Conservation (phyloP, 352 stramenopile genomes). For the Pythium dissotocum region DNA sequence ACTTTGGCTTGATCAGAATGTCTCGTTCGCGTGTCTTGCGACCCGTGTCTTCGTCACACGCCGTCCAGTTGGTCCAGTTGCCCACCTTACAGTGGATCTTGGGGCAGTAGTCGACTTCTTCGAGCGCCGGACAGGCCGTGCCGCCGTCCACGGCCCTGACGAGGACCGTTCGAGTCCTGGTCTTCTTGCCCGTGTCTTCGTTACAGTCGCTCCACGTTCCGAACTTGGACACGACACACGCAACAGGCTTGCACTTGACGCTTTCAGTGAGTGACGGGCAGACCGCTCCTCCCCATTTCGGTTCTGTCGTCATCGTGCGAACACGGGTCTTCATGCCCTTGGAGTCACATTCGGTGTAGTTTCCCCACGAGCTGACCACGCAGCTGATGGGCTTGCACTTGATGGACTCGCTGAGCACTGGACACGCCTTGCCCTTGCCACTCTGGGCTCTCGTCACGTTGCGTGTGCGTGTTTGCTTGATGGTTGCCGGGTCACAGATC, state of each 20-base stretch:
- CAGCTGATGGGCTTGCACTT: conserved; percentile 56
- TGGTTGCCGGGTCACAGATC: conserved; percentile 27
- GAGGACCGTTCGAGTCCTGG: conserved; percentile 40
- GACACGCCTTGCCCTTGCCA: not conserved
- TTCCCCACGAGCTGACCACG: conserved; percentile 50
- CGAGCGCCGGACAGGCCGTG: conserved; percentile 38
- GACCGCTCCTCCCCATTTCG: conserved; percentile 37
- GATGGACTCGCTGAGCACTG: not conserved
- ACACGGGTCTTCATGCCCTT: conserved; percentile 39
- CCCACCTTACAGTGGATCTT: conserved; percentile 52
- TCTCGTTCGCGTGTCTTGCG: conserved; percentile 40
- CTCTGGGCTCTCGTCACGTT: not conserved
- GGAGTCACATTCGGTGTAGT: conserved; percentile 36
- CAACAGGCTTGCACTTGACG: conserved; percentile 38
- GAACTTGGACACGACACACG: conserved; percentile 52
- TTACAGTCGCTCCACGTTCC: conserved; percentile 47
- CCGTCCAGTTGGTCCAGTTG: conserved; percentile 50
- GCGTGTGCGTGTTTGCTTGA: not conserved
- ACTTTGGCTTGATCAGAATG: conserved; percentile 28
- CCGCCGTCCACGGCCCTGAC: conserved; percentile 38
- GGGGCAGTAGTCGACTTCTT: conserved; percentile 36
- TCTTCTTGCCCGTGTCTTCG: conserved; percentile 34
- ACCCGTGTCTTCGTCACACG: conserved; percentile 44
- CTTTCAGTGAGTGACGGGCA: conserved; percentile 49
- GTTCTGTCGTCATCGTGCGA: conserved; percentile 34